A percentile compares a stretch with the other conserved stretches of the same genome.
Conservation (phyloP, 208 protist species). For the Phytomonas sp. region DNA sequence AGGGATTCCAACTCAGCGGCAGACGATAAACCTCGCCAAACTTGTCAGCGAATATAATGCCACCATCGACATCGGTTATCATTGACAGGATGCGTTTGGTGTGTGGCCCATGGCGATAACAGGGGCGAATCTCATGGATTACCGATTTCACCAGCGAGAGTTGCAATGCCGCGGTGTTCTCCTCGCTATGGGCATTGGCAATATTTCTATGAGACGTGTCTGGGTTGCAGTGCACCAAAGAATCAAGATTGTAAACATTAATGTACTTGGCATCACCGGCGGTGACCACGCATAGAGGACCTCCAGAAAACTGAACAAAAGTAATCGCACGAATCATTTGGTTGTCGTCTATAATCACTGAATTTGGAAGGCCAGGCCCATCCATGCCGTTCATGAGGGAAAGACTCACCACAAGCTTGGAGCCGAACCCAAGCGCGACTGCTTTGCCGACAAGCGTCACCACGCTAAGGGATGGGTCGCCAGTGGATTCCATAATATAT, state of each 20-base stretch:
- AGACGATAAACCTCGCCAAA: constrained; percentile 84
- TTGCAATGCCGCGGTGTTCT: neutral
- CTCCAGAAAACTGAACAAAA: constrained; percentile 50
- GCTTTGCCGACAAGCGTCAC: constrained; percentile 33
- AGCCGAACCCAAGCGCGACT: constrained; percentile 43
- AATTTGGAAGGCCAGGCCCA: constrained; percentile 26
- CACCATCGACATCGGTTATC: constrained; percentile 35
- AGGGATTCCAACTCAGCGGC: constrained; percentile 37
- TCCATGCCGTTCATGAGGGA: constrained; percentile 23
- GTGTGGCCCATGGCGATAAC: constrained; percentile 70
- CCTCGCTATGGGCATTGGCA: constrained; percentile 10
- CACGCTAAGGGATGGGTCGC: constrained; percentile 37
- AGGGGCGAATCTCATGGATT: constrained; percentile 20
- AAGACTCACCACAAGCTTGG: constrained; percentile 45
- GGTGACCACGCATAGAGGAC: constrained; percentile 57
- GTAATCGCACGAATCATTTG: constrained; percentile 62
- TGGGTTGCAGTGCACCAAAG: constrained; percentile 30
- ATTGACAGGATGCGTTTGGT: constrained; percentile 76
- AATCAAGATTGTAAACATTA: constrained; percentile 60
- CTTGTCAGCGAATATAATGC: constrained; percentile 83
- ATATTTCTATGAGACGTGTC: constrained; percentile 18
- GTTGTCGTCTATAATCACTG: constrained; percentile 51
- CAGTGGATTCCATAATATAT: constrained; percentile 7
- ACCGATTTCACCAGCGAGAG: neutral
- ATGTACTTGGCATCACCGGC: constrained; percentile 73